Evolutionary conservation across 192 early-diverging fungal species (phyloP).

Genomic region (Backusella morwellensis): DNA sequence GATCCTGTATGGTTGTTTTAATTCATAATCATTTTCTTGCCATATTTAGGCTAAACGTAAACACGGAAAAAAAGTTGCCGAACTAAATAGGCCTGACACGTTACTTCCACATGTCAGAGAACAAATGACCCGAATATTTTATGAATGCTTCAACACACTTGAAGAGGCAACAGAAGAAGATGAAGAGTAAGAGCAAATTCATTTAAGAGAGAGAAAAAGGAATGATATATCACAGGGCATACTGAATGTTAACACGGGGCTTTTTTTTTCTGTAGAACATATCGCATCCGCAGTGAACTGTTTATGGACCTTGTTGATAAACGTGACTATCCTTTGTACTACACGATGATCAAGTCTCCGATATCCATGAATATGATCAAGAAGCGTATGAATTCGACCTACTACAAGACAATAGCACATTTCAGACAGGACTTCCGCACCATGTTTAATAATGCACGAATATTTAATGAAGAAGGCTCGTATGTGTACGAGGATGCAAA

Average conservation of each 20-base stretch:
- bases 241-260: not conserved
- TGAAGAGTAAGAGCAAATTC: conserved; percentile 32
- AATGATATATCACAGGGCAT: not conserved
- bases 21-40: not conserved
- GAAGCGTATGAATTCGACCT: conserved; percentile 63
- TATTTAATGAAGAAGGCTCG: conserved; percentile 89
- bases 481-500: conserved; percentile 87
- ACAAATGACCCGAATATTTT: conserved; percentile 57
- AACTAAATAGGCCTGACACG: conserved; percentile 41
- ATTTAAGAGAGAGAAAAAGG: not conserved
- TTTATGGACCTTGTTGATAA: conserved; percentile 76
- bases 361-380: conserved; percentile 90
- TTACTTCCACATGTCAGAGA: conserved; percentile 48
- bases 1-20: not conserved
- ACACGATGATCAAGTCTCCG: conserved; percentile 80
- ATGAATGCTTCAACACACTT: conserved; percentile 57
- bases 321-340: conserved; percentile 86
- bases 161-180: conserved; percentile 51
- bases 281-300: conserved; percentile 67
- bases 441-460: conserved; percentile 94
- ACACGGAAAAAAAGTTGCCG: conserved; percentile 16
- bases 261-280: conserved; percentile 20
- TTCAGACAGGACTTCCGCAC: conserved; percentile 83
- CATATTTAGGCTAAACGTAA: conserved; percentile 11
- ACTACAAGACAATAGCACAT: conserved; percentile 62